A percentile compares a stretch with the other conserved stretches of the same genome.
Evolutionary conservation across 2,329 filamentous ascomycete genomes (phyloP).

Genomic region (Colletotrichum tropicale): DNA sequence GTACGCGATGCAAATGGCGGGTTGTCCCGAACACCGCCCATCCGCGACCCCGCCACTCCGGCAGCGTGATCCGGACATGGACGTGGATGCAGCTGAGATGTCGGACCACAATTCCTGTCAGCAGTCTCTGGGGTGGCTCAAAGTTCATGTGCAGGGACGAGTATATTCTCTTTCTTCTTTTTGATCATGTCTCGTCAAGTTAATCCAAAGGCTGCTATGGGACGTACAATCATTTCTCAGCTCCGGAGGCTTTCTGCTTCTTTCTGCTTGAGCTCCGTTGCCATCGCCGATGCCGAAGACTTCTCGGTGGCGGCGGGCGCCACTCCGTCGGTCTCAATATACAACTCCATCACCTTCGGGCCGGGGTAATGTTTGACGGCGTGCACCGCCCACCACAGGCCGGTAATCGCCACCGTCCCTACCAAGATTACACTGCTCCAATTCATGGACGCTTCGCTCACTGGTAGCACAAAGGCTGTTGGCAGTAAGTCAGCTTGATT

Average conservation of each 20-base stretch:
- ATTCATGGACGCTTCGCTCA: constrained; percentile 48
- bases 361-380: constrained; percentile 52
- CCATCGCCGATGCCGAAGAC: constrained; percentile 11
- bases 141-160: background rate
- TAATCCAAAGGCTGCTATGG: background rate
- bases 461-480: constrained; percentile 46
- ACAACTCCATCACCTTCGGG: constrained; percentile 52
- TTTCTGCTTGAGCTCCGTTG: background rate
- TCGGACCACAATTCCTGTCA: background rate
- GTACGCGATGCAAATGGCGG: background rate
- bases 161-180: background rate
- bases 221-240: background rate
- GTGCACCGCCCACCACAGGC: constrained; percentile 55
- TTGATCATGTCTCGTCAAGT: background rate
- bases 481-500: background rate
- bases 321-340: constrained; percentile 37
- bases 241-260: background rate
- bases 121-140: background rate
- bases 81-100: background rate
- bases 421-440: constrained; percentile 60
- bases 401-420: constrained; percentile 50
- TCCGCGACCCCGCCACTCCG: background rate
- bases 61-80: background rate
- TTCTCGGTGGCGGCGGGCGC: background rate
- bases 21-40: background rate